A percentile compares a stretch with the other conserved stretches of the same genome.
These are phyloP conservation scores for Capronia americana DNA, from an alignment of 2,329 filamentous ascomycete species.

Conservation along the genomic window DNA sequence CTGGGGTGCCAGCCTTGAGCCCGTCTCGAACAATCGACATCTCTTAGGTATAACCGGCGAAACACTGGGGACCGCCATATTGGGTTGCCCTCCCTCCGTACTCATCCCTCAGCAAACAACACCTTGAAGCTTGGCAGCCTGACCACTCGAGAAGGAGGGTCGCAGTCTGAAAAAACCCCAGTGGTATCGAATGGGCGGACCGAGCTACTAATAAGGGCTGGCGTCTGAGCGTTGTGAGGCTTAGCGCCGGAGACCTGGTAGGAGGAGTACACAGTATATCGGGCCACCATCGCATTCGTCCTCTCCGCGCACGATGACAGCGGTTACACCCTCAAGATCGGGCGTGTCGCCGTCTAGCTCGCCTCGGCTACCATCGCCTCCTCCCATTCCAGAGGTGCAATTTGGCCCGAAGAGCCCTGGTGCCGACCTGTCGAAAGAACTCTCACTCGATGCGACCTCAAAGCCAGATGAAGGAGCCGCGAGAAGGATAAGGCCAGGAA, in stretches of 20 bases:
- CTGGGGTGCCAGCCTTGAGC: background rate
- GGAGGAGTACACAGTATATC: background rate
- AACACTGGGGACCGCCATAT: no score
- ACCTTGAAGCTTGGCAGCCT: background rate
- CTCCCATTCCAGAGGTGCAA: slow-evolving; percentile 93
- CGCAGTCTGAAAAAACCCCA: background rate
- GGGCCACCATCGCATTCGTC: background rate
- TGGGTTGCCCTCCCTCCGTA: background rate
- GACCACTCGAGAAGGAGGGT: background rate
- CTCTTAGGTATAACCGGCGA: background rate
- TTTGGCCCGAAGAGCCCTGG: slow-evolving; percentile 79
- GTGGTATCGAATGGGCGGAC: background rate
- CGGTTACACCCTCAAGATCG: slow-evolving; percentile 44
- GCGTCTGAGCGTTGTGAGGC: background rate
- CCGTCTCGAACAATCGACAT: no score
- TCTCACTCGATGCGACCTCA: slow-evolving; percentile 61
- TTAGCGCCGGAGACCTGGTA: background rate
- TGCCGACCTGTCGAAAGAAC: slow-evolving; percentile 65
- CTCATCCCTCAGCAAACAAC: background rate
- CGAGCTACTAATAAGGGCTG: background rate
- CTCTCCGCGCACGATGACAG: slow-evolving; percentile 26
- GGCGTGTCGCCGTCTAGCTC: slow-evolving; percentile 70
- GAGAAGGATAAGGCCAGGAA: slow-evolving; percentile 88
- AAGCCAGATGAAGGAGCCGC: slow-evolving; percentile 74
- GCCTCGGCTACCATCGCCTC: slow-evolving; percentile 90